Evolutionary conservation across 2,329 filamentous ascomycete species (phyloP), one percentile per base, ranked within the genome.

Genomic region (Cladosporium colombiae): DNA sequence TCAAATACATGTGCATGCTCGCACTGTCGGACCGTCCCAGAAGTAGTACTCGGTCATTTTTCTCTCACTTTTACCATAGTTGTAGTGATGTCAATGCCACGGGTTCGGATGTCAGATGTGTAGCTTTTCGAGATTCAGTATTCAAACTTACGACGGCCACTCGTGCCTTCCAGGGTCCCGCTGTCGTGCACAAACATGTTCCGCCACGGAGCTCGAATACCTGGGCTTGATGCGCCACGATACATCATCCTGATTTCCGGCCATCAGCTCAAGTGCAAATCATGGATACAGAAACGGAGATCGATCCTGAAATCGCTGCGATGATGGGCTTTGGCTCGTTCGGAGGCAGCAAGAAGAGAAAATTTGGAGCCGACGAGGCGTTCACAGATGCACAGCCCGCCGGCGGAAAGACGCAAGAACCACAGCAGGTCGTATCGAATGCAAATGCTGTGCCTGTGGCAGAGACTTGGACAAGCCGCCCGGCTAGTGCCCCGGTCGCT

Each of bases 241-340:
- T 11, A 23, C 10, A 27, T 16, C 23, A 27, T 25, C 49, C 37
- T 44, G 37, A 44, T 44, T 18, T 44, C 18, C 16, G 18, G 21
- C 18, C 7, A 14, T 44, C 37, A 44, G 37, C 37, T 44, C 27
- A 31, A n/a, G 27, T 16, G 7, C 46, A 11, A 10, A 44, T n/a
- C 13, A 52, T 52, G 46, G 46, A 62, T 23, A 59, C 37, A n/a
- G 53, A 58, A 1, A 65, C 52, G 62, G 56, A 65, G 25, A 52
- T 65, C 31, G 62, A 65, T 44, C 62, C 62, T 5, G 64, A 60
- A 18, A 87, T 91, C 76, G 88, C 88, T 25, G 84, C 85, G 50
- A 83, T 85, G 56, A 89, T 93, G 88, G 91, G 91, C 68, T 93
- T 93, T 77, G 84, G 88, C 10, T 84, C 86, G 65, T 93, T 93